Evolutionary conservation across 1,284 basidiomycete genomes (phyloP).

Genomic region (Vanrija pseudolonga): DNA sequence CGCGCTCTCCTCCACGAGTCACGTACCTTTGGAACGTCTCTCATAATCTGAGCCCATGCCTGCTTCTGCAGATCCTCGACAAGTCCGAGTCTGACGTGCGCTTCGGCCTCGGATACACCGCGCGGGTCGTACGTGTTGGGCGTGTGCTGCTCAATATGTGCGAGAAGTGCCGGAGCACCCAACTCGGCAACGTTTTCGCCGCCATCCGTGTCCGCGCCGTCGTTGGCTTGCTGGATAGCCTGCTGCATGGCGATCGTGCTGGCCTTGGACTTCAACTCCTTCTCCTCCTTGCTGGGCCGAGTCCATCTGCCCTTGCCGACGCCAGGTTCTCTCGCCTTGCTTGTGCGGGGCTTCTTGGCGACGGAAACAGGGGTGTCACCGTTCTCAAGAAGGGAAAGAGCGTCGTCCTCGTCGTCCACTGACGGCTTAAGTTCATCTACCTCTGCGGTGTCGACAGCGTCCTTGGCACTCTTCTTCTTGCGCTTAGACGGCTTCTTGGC

Average conservation of each 20-base stretch:
- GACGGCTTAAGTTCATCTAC: slow-evolving; percentile 6
- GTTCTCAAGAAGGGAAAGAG: slow-evolving; percentile 16
- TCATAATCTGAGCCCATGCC: slow-evolving; percentile 80
- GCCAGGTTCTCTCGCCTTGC: slow-evolving; percentile 35
- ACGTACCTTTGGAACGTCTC: slow-evolving; percentile 74
- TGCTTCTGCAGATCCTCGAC: slow-evolving; percentile 79
- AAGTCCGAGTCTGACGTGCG: slow-evolving; percentile 29
- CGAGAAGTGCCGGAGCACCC: too few relatives aligned
- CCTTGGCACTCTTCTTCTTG: slow-evolving; percentile 16
- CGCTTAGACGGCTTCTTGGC: slow-evolving; percentile 5
- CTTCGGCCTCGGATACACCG: slow-evolving; percentile 40
- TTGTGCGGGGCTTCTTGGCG: slow-evolving; percentile 17
- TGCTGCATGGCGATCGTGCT: slow-evolving; percentile 15
- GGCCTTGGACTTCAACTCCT: slow-evolving; percentile 22
- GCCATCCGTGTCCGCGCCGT: too few relatives aligned
- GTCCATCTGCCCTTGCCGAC: slow-evolving; percentile 41
- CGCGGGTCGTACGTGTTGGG: slow-evolving; percentile 37
- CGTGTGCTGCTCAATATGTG: slow-evolving; percentile 7
- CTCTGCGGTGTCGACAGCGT: slow-evolving; percentile 11
- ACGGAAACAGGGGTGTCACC: slow-evolving; percentile 11
- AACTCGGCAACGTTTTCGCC: too few relatives aligned
- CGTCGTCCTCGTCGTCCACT: slow-evolving; percentile 12
- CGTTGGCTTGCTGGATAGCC: not conserved
- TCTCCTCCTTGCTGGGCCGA: slow-evolving; percentile 29
- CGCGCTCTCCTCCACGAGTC: not conserved